Evolutionary conservation across 345 rosid genomes (phyloP), one percentile per base, ranked within the genome.

Genomic region (Litchi chinensis): DNA sequence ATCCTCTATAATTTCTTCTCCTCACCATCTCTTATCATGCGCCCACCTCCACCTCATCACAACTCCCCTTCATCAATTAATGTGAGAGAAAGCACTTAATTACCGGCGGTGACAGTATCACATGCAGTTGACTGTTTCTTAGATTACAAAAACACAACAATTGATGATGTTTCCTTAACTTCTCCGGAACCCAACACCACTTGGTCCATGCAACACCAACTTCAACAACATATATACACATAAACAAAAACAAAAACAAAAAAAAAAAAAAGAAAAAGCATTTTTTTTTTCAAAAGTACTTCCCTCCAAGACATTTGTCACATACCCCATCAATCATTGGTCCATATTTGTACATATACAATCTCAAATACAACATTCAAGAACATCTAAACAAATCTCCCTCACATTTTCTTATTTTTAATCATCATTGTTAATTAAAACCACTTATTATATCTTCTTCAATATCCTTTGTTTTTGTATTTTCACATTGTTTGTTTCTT

Each of bases 121-220:
- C 79, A 71, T 26, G 71, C 28, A 28, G 26, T 76, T 75, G 80
- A 79, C 80, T 71, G 39, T 79, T 79, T 76, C 80, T 79, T 56
- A 11, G 21, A 59, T 60, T 6, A 10, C 22, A 28, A 11, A 8
- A 15, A 15, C 50, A 66, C 22, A 60, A 4, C 10, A 3, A 9
- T 22, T 46, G 37, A 32, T 76, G 13, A 79, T 76, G 82, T 59
- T 79, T 37, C 82, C 83, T 83, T 72, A 76, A 50, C 85, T 79
- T 83, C 80, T 68, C 80, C 83, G 85, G 68, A 46, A 75, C 50
- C n/a, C 78, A 19, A 75, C 59, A 9, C 5, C 77, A 74, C 56
- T 60, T 40, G 24, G 41, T 50, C 57, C 52, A 73, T 43, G 44
- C 43, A 74, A 41, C 28, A 1, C 28, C 28, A 26, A 26, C 28